Conservation (phyloP, 73 alveolate species). For the Stentor roeselii region DNA sequence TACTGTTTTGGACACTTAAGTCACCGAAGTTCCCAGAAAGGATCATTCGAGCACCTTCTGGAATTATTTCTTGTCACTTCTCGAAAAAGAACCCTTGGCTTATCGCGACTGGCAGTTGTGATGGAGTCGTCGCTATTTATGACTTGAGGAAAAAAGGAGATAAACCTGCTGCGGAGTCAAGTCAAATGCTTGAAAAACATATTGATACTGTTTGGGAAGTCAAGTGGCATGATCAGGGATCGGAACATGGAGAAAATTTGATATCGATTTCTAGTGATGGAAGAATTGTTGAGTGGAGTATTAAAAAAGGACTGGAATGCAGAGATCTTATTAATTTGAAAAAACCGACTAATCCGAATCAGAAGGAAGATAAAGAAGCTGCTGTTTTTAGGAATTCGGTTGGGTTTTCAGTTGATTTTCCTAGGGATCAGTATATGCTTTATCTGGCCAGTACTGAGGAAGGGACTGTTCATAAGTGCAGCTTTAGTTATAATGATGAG, state of each 20-base stretch:
- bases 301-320: constrained; percentile 96
- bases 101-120: constrained; percentile 91
- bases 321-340: constrained; percentile 91
- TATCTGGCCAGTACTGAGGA: constrained; percentile 97
- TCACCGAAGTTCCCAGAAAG: constrained; percentile 97
- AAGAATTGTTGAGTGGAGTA: constrained; percentile 92
- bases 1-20: constrained; percentile 95
- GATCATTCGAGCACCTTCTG: constrained; percentile 81
- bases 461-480: constrained; percentile 91
- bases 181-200: constrained; percentile 92
- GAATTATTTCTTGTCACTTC: constrained; percentile 84
- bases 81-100: constrained; percentile 89
- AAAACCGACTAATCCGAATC: constrained; percentile 81
- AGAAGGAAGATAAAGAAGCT: constrained; percentile 79
- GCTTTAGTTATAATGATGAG: constrained; percentile 89
- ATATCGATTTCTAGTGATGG: constrained; percentile 92
- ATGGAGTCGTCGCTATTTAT: constrained; percentile 91
- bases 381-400: constrained; percentile 87
- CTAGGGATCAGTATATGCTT: constrained; percentile 75
- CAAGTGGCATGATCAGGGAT: constrained; percentile 88
- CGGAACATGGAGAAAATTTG: constrained; percentile 78
- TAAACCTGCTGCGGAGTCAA: constrained; percentile 90
- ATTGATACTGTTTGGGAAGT: constrained; percentile 98
- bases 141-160: constrained; percentile 78
- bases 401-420: constrained; percentile 79